Evolutionary conservation across 495 filamentous ascomycete genomes (phyloP), one percentile per base, ranked within the genome.

Genomic region (Neurospora sp.): DNA sequence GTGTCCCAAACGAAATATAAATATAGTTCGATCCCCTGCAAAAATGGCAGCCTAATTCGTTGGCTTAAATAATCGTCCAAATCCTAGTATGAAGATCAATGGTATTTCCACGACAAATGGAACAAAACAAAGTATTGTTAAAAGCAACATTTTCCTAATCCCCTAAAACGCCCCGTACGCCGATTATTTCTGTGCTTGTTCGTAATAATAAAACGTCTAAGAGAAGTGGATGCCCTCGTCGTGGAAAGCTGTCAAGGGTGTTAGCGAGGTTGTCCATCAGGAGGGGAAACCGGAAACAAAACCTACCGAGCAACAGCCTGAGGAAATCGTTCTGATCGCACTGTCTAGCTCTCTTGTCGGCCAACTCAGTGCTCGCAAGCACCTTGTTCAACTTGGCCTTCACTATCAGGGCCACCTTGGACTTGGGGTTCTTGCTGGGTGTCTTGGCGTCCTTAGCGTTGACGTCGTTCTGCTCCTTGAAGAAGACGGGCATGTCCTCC

Each of bases 271-370:
- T 4, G 11, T 35, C 88, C 85, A 8, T 69, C 7, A 9, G 1
- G 18, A 70, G n/a, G n/a, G 16, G 5, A 3, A 16, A 27, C 23
- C 12, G 1, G 12, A 3, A 3, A 16, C 12, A 9, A 2, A 27
- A 74, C 77, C 39, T 73, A 78, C 77, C 77, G 35, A 80, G 71
- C 69, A 88, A 81, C 31, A 89, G 75, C 59, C 81, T 82, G 80
- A 98, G 82, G 78, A 98, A 97, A 76, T 97, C 94, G 70, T 92
- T 92, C 81, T 97, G 93, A 79, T 97, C 94, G 75, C 93, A 94
- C 84, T 93, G 91, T 73, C 92, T 88, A 9, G 93, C 91, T 73
- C 94, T 82, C 84, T 91, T 92, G 59, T 96, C 93, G 4, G 88
- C 92, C 70, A 98, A 83, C 41, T 88, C 87, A 3, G 94, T 97